A percentile compares a stretch with the other conserved stretches of the same genome.
Evolutionary conservation across 257 asterid genomes (phyloP).

Genomic region (Paraleonurus japonicus): DNA sequence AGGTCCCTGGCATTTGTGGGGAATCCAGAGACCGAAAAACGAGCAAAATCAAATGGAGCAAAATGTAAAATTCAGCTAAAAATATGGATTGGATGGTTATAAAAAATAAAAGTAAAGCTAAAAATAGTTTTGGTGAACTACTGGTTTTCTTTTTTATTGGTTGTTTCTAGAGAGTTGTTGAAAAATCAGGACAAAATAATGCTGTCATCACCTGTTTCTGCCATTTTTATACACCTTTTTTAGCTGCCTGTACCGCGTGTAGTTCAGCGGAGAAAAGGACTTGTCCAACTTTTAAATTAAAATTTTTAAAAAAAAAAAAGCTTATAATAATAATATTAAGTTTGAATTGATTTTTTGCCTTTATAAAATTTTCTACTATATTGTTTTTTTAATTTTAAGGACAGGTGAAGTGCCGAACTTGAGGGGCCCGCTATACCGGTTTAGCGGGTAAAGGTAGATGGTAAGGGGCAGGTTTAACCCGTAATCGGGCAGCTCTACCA

Average conservation of each 20-base stretch:
- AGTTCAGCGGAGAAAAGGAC: background rate
- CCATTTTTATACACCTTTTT: background rate
- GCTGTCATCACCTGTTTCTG: slow-evolving; percentile 1
- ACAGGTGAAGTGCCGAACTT: no score
- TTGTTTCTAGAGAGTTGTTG: slow-evolving; percentile 5
- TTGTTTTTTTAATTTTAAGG: no score
- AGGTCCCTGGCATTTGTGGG: slow-evolving; percentile 31
- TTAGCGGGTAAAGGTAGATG: background rate
- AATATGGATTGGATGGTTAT: background rate
- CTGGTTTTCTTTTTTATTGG: background rate
- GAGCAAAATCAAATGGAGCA: background rate
- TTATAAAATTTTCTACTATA: background rate
- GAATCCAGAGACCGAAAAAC: slow-evolving; percentile 20
- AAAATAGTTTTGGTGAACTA: background rate
- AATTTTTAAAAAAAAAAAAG: no score
- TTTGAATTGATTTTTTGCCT: background rate
- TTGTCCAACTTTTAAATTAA: background rate
- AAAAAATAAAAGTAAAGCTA: background rate
- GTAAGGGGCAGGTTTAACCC: background rate
- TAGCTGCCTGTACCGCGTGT: background rate
- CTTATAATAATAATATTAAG: slow-evolving; percentile 2
- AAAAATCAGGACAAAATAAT: background rate
- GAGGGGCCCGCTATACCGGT: no score
- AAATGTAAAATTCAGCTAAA: background rate
- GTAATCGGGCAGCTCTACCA: no score